Percentiles rank a stretch among this genome's conserved stretches.
phyloP scores from a whole-genome alignment of 2,329 filamentous ascomycete species.

The Alternaria tenuissima region DNA sequence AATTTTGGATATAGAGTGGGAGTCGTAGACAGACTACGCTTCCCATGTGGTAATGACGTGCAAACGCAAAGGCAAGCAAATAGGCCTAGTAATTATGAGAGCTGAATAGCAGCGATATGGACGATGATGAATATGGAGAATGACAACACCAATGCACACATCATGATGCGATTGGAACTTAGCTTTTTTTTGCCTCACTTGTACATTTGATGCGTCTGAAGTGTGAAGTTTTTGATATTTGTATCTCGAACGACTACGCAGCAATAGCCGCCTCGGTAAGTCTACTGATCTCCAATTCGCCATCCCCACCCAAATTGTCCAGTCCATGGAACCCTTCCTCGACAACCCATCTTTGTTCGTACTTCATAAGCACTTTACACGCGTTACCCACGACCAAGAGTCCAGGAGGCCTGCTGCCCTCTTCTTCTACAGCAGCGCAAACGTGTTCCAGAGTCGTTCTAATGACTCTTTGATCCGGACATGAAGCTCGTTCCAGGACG shows the following conservation, averaged over 20 bases:
- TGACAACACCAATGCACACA: background rate
- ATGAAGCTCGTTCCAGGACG: conserved; percentile 91
- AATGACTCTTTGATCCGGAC: conserved; percentile 92
- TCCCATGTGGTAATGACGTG: background rate
- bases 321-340: conserved; percentile 86
- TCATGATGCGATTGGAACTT: background rate
- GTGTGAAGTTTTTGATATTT: background rate
- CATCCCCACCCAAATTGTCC: conserved; percentile 55
- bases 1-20: background rate
- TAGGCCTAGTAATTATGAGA: background rate
- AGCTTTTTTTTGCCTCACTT: background rate
- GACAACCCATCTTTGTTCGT: conserved; percentile 76
- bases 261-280: conserved; percentile 19
- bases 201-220: background rate
- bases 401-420: conserved; percentile 88
- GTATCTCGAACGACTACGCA: background rate
- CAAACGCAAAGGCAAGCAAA: background rate
- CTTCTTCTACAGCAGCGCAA: conserved; percentile 81
- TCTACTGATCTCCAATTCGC: conserved; percentile 33
- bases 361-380: conserved; percentile 77
- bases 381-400: conserved; percentile 84
- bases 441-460: conserved; percentile 84
- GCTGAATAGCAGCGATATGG: background rate
- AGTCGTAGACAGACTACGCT: background rate
- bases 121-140: background rate